phyloP scores from a whole-genome alignment of 805 yeast genomes.

The Scheffersomyces coipomensis region DNA sequence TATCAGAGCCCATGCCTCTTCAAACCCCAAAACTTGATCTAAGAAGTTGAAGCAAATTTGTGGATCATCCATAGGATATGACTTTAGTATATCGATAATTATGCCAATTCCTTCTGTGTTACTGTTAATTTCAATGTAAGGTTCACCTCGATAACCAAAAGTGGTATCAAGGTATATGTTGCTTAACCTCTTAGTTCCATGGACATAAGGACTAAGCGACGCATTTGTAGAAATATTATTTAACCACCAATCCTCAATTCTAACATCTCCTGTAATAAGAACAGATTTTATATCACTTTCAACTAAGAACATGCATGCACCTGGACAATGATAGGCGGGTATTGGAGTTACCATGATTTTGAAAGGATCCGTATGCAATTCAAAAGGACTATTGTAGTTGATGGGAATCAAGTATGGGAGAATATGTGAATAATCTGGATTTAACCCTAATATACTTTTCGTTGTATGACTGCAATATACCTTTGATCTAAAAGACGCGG shows the following conservation, averaged over 20 bases:
- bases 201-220: slow-evolving; percentile 38
- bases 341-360: slow-evolving; percentile 39
- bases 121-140: slow-evolving; percentile 42
- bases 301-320: slow-evolving; percentile 53
- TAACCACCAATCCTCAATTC: slow-evolving; percentile 57
- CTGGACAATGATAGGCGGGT: slow-evolving; percentile 59
- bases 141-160: slow-evolving; percentile 48
- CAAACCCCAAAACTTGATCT: slow-evolving; percentile 49
- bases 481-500: slow-evolving; percentile 33
- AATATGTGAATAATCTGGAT: slow-evolving; percentile 14
- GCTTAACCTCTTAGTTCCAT: slow-evolving; percentile 32
- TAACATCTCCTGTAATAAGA: slow-evolving; percentile 54
- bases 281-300: slow-evolving; percentile 32
- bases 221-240: slow-evolving; percentile 33
- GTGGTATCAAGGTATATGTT: slow-evolving; percentile 56
- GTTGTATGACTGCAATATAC: slow-evolving; percentile 47
- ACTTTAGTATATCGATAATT: slow-evolving; percentile 28
- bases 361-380: slow-evolving; percentile 12
- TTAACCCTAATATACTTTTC: slow-evolving; percentile 18
- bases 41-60: slow-evolving; percentile 39
- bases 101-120: slow-evolving; percentile 41
- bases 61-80: slow-evolving; percentile 41
- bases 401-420: slow-evolving; percentile 15
- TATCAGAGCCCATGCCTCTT: slow-evolving; percentile 48
- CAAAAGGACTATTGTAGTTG: slow-evolving; percentile 18